Conservation (phyloP, 2,329 filamentous ascomycete genomes). For the Penicillium digitatum region DNA sequence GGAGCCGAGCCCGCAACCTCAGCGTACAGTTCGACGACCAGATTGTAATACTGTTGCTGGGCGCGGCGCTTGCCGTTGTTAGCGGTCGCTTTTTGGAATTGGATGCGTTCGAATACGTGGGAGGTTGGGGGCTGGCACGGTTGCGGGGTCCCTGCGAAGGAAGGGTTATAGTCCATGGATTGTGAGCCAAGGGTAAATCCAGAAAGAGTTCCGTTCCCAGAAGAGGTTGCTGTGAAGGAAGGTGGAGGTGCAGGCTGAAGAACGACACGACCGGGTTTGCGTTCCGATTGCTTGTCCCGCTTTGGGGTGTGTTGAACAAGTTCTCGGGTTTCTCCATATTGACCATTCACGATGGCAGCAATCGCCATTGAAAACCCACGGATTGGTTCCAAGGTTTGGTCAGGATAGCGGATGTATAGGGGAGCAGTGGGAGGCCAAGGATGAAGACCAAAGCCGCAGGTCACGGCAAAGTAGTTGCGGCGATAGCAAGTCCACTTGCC, state of each 20-base stretch:
- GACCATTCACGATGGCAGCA: constrained; percentile 74
- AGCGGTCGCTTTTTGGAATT: constrained; percentile 89
- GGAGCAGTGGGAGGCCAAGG: constrained; percentile 56
- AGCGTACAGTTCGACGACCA: constrained; percentile 80
- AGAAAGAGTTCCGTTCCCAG: constrained; percentile 22
- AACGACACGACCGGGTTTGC: constrained; percentile 65
- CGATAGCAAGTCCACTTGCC: constrained; percentile 89
- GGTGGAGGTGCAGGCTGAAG: constrained; percentile 64
- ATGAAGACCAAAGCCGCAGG: constrained; percentile 69
- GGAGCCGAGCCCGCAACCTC: constrained; percentile 52
- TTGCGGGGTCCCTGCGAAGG: constrained; percentile 31
- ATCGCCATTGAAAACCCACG: constrained; percentile 78
- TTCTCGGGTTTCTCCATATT: constrained; percentile 71
- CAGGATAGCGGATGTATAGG: constrained; percentile 53
- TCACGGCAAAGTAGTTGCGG: constrained; percentile 84
- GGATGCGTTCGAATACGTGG: constrained; percentile 80
- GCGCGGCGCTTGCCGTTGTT: constrained; percentile 90
- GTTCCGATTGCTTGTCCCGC: constrained; percentile 78
- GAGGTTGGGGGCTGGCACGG: constrained; percentile 41
- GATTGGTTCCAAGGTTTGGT: constrained; percentile 54
- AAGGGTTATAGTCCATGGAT: constrained; percentile 33
- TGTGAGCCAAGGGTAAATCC: constrained; percentile 24
- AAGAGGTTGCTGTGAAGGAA: constrained; percentile 31
- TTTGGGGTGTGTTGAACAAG: constrained; percentile 90
- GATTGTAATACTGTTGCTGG: constrained; percentile 86